Percentiles rank a stretch among this genome's conserved stretches.
These are phyloP conservation scores for Botryosphaeria dothidea DNA, from an alignment of 2,329 filamentous ascomycete species.

Conservation along the genomic window DNA sequence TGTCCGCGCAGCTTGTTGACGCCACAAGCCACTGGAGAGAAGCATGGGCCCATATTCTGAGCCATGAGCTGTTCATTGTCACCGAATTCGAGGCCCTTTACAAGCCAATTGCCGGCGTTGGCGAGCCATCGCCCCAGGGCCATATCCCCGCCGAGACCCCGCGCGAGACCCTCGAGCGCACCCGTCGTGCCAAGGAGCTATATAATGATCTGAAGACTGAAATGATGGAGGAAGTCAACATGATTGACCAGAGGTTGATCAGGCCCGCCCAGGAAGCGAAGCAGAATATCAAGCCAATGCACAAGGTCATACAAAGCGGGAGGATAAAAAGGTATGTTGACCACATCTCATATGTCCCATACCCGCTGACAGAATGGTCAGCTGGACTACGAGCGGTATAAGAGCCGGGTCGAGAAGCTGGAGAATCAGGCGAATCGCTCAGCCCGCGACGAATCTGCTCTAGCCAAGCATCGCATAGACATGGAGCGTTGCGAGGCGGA, in stretches of 20 bases:
- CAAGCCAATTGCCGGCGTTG: slow-evolving; percentile 71
- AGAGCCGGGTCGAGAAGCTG: slow-evolving; percentile 68
- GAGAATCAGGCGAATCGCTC: slow-evolving; percentile 70
- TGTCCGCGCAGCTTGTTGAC: slow-evolving; percentile 65
- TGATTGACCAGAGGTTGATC: slow-evolving; percentile 71
- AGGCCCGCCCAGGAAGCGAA: slow-evolving; percentile 69
- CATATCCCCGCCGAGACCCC: slow-evolving; percentile 63
- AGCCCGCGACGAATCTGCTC: slow-evolving; percentile 70
- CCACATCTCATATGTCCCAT: too few relatives aligned
- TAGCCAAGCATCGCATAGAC: slow-evolving; percentile 73
- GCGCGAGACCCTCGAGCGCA: slow-evolving; percentile 62
- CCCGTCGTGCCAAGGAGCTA: slow-evolving; percentile 62
- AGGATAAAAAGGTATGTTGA: slow-evolving; percentile 70
- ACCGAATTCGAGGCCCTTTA: slow-evolving; percentile 73
- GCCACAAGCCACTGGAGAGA: slow-evolving; percentile 76
- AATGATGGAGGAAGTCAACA: slow-evolving; percentile 67
- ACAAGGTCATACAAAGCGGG: slow-evolving; percentile 84
- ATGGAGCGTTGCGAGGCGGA: slow-evolving; percentile 67
- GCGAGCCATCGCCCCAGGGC: slow-evolving; percentile 48
- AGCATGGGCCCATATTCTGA: slow-evolving; percentile 72
- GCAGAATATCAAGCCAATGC: slow-evolving; percentile 68
- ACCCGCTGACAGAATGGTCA: slow-evolving; percentile 29
- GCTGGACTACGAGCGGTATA: slow-evolving; percentile 78
- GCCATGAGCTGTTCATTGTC: slow-evolving; percentile 66
- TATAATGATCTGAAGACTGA: slow-evolving; percentile 73